Evolutionary conservation across 176 grass and related monocot species (phyloP).

Genomic region (Avena sativa): DNA sequence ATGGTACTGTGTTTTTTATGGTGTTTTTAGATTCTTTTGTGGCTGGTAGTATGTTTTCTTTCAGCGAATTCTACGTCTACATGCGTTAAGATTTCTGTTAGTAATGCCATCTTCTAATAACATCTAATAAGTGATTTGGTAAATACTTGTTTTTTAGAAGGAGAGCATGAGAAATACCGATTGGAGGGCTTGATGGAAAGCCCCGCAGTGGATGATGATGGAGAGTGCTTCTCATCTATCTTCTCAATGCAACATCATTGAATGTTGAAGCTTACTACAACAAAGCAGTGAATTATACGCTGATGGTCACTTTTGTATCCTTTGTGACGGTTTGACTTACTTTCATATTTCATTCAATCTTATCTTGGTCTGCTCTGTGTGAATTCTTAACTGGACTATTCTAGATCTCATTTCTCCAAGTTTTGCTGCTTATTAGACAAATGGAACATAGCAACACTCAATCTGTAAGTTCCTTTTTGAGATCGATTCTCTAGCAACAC

Average conservation of each 20-base stretch:
- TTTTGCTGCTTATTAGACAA: slow-evolving; percentile 92
- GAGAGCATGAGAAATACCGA: slow-evolving; percentile 83
- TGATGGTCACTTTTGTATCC: slow-evolving; percentile 99
- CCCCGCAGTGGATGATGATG: slow-evolving; percentile 82
- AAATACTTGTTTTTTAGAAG: slow-evolving; percentile 56
- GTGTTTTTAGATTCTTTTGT: slow-evolving; percentile 21
- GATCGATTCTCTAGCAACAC: slow-evolving; percentile 25
- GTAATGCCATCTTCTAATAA: not conserved
- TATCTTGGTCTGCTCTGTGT: slow-evolving; percentile 25
- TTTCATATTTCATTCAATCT: slow-evolving; percentile 45
- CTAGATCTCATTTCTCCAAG: slow-evolving; percentile 98
- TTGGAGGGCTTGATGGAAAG: slow-evolving; percentile 94
- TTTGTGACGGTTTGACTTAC: slow-evolving; percentile 35
- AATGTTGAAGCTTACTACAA: slow-evolving; percentile 99
- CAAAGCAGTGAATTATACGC: slow-evolving; percentile 98
- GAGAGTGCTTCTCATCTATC: slow-evolving; percentile 86
- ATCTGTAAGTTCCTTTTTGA: slow-evolving; percentile 67
- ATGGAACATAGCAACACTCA: slow-evolving; percentile 99
- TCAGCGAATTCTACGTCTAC: not conserved
- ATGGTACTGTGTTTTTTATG: slow-evolving; percentile 60
- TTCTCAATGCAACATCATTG: slow-evolving; percentile 93
- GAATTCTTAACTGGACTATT: slow-evolving; percentile 52
- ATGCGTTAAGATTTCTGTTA: slow-evolving; percentile 26
- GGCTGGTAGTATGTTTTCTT: slow-evolving; percentile 6
- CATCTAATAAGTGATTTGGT: not conserved